Conservation (phyloP, 2,329 filamentous ascomycete species). For the Claviceps sp. region DNA sequence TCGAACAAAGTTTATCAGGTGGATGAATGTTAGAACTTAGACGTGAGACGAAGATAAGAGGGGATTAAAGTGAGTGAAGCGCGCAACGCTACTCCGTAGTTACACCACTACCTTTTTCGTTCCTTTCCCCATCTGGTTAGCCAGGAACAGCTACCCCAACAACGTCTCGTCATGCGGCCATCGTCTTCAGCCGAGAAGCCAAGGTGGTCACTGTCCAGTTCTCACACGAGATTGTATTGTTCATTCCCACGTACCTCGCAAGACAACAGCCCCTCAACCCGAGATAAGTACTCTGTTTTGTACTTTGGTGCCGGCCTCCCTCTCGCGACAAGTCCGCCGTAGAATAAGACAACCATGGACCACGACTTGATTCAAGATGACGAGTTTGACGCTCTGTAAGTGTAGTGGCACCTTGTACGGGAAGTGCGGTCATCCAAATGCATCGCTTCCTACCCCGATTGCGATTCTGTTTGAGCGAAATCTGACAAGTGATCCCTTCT, state of each 20-base stretch:
- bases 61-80: too few relatives aligned
- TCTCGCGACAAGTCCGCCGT: not conserved
- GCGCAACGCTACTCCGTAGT: not conserved
- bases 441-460: not conserved
- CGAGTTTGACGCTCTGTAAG: conserved; percentile 43
- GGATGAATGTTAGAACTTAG: too few relatives aligned
- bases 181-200: not conserved
- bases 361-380: conserved; percentile 30
- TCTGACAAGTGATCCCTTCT: not conserved
- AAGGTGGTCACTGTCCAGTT: not conserved
- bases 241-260: too few relatives aligned
- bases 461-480: not conserved
- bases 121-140: not conserved
- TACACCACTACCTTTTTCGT: not conserved
- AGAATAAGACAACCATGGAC: conserved; percentile 4
- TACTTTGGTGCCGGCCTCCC: too few relatives aligned
- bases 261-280: too few relatives aligned
- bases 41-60: too few relatives aligned
- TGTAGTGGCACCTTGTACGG: not conserved
- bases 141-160: not conserved
- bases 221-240: too few relatives aligned
- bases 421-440: not conserved
- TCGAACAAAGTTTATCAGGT: too few relatives aligned
- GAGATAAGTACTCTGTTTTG: too few relatives aligned
- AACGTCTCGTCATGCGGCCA: not conserved